Evolutionary conservation across 2,329 filamentous ascomycete species (phyloP).

Genomic region (Zymoseptoria crescenta): DNA sequence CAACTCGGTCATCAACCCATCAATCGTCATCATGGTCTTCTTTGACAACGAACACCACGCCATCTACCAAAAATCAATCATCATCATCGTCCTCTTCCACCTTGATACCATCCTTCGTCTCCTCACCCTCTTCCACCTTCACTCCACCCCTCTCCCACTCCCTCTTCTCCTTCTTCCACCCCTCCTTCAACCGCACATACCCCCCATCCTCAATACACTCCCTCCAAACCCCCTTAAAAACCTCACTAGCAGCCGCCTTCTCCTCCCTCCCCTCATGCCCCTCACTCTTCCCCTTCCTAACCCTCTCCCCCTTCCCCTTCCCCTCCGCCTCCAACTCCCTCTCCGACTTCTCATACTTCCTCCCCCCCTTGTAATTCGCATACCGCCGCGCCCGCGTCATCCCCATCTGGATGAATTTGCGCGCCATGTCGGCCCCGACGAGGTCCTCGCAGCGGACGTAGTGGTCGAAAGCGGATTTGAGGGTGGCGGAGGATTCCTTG

Average conservation of each 20-base stretch:
- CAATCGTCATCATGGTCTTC: slow-evolving; percentile 8
- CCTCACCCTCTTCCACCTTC: slow-evolving; percentile 2
- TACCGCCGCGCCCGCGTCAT: slow-evolving; percentile 49
- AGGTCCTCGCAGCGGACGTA: slow-evolving; percentile 50
- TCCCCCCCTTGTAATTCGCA: slow-evolving; percentile 36
- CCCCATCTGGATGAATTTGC: slow-evolving; percentile 59
- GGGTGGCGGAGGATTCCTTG: slow-evolving; percentile 39
- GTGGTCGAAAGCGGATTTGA: slow-evolving; percentile 45
- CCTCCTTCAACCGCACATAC: slow-evolving; percentile 39
- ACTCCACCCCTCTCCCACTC: slow-evolving; percentile 30
- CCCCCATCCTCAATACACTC: slow-evolving; percentile 37
- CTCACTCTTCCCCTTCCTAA: slow-evolving; percentile 37
- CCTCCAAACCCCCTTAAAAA: slow-evolving; percentile 46
- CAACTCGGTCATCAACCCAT: background rate
- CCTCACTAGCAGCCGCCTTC: slow-evolving; percentile 43
- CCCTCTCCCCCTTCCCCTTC: slow-evolving; percentile 34
- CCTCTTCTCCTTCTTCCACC: slow-evolving; percentile 43
- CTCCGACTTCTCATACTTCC: slow-evolving; percentile 44
- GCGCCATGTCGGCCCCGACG: slow-evolving; percentile 56
- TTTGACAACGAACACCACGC: background rate
- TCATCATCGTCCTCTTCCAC: slow-evolving; percentile 8
- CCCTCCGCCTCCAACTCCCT: slow-evolving; percentile 29
- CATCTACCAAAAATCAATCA: background rate
- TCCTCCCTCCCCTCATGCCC: slow-evolving; percentile 42
- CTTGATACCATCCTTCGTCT: background rate